Evolutionary conservation across 345 rosid species (phyloP), one percentile per base, ranked within the genome.

Genomic region (Heritiera fomes): DNA sequence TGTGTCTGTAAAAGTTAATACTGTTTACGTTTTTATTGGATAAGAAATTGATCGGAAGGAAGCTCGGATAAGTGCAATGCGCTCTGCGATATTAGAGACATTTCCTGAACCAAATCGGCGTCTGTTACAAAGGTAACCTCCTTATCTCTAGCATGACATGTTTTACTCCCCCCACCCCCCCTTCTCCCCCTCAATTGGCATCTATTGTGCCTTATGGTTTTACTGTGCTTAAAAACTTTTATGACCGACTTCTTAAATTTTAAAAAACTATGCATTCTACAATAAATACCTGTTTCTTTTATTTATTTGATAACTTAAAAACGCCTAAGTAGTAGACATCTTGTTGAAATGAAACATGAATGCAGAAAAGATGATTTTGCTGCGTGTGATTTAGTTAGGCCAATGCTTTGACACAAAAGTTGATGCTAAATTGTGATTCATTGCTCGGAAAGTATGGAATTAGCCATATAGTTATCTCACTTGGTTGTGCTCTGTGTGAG

Each of bases 61-160:
- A 85, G 86, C 95, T 76, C 94, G 97, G 56, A 82, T 90, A 74
- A 85, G 78, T 86, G 95, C 97, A 77, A 86, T 96, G 89, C 93
- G 92, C 78, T 90, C 95, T 81, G 97, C 95, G 8, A 87, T 96
- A 82, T 83, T 85, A 53, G 99, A 96, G 84, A 94, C 97, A 30
- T 96, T 96, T 88, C 99, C 99, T 28, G 99, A 96, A 84, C 99
- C 99, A 78, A 96, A 96, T 77, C 87, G 98, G 76, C 98, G 93
- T 72, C 82, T 96, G 79, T 86, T 96, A 77, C 98, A 94, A 83
- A 91, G 98, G 99, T 89, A 85, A 74, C 41, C 46, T 80, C 80
- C 61, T 52, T 23, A 7, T 77, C 20, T n/a, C 61, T 40, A 52
- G 13, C 65, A 41, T 67, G 41, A 58, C 62, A 45, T 55, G 53